A percentile compares a stretch with the other conserved stretches of the same genome.
phyloP scores from a whole-genome alignment of 2,329 filamentous ascomycete species.

The Aspergillus tanneri region DNA sequence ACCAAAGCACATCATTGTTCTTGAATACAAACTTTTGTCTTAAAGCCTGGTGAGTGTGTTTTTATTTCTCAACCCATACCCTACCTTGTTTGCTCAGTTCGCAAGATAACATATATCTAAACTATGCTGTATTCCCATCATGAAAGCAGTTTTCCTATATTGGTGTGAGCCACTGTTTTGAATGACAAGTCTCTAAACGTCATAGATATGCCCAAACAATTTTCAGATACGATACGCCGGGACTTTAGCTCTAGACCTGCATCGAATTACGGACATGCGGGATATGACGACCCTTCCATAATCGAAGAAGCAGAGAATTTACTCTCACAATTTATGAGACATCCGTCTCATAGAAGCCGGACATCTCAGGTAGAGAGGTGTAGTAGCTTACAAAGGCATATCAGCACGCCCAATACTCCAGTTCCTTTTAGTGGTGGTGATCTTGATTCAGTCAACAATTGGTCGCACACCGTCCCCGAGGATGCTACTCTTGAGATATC shows the following conservation, averaged over 20 bases:
- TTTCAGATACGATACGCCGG: not conserved
- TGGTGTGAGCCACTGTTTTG: not conserved
- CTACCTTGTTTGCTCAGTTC: not conserved
- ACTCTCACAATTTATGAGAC: conserved; percentile 28
- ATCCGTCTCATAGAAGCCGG: conserved; percentile 9
- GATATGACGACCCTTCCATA: conserved; percentile 21
- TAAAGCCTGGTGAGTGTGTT: not conserved
- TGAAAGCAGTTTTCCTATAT: not conserved
- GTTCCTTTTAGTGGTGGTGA: not conserved
- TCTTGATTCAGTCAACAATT: not conserved
- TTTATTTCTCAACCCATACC: not conserved
- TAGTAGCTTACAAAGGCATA: not conserved
- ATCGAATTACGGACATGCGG: not conserved
- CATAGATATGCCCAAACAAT: conserved; percentile 4
- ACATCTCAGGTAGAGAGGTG: not conserved
- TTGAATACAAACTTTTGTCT: not conserved
- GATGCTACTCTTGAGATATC: not conserved
- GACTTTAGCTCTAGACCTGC: not conserved
- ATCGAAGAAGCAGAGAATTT: conserved; percentile 24
- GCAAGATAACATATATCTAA: too few species aligned
- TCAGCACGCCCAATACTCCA: not conserved
- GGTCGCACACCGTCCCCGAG: not conserved
- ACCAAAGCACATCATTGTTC: too few species aligned
- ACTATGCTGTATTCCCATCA: not conserved
- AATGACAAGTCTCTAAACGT: not conserved